Conservation (phyloP, 352 stramenopile species). For the Lagenidium giganteum region DNA sequence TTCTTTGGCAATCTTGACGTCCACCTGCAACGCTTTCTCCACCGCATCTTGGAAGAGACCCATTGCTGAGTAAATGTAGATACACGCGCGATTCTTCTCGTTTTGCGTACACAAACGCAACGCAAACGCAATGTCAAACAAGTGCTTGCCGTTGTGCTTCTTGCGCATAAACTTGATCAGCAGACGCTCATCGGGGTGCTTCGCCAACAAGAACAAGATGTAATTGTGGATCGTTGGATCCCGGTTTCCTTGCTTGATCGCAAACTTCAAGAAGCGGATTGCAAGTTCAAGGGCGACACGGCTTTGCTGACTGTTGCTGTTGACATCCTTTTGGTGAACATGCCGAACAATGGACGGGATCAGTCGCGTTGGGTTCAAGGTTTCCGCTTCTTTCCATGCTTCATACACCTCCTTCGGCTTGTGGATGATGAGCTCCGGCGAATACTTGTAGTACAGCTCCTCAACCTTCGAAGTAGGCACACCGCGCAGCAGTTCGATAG, state of each 20-base stretch:
- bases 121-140: constrained; percentile 92
- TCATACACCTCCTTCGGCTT: constrained; percentile 90
- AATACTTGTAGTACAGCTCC: constrained; percentile 94
- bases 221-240: constrained; percentile 93
- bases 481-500: constrained; percentile 85
- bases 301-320: constrained; percentile 42
- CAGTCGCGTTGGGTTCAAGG: constrained; percentile 87
- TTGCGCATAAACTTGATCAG: constrained; percentile 90
- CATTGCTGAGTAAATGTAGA: constrained; percentile 94
- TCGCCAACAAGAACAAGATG: constrained; percentile 86
- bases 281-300: constrained; percentile 83
- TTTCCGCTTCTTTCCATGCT: constrained; percentile 87
- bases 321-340: constrained; percentile 85
- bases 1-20: constrained; percentile 92
- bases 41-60: constrained; percentile 90
- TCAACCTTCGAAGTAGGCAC: constrained; percentile 90
- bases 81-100: constrained; percentile 89
- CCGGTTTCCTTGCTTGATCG: constrained; percentile 88
- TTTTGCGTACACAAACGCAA: constrained; percentile 90
- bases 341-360: constrained; percentile 92
- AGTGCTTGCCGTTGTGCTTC: constrained; percentile 77
- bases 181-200: constrained; percentile 83
- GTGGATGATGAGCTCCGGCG: constrained; percentile 88
- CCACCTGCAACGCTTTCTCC: constrained; percentile 85
- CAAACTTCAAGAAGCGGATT: constrained; percentile 92